Base-by-base conservation (phyloP, 768 basidiomycete species). In the Cystobasidium ongulense region DNA sequence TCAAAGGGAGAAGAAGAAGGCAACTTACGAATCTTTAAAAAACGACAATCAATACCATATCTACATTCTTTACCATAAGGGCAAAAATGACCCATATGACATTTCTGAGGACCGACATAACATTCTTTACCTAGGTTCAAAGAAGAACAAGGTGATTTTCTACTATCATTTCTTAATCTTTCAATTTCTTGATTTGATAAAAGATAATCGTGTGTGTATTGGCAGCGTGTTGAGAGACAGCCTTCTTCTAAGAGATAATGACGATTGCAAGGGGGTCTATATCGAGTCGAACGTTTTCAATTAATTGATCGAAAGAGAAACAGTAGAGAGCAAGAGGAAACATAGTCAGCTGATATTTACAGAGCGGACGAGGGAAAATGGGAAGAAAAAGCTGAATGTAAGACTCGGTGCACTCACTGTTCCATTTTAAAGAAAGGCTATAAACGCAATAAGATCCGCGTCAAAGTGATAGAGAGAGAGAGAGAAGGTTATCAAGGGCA, bases 51-150 rank as follows among this genome's bases (percentile, higher is more conserved):
- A 8, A 4, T 1, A 27, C 68, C 68, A 71, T 71, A 71, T n/a
- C 27, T 71, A 52, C 68, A 71, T 36, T 57, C 31, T 23, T 27
- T 2, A 38, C 68, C 68, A 43, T 71, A 61, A n/a, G 68, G 68
- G 36, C 68, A 71, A 2, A 36, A 2, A 36, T 71, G 68, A 8
- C 68, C 68, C 53, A 59, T 59, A 39, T 57, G 53, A 36, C 68
- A 71, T 27, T 29, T 59, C 18, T 10, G 27, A 21, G 29, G 5
- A 7, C 68, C 68, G 1, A 29, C 27, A 36, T 4, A 21, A 29
- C 68, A 71, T 7, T 7, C 17, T n/a, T 23, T 35, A 27, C 39
- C 35, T 4, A 8, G 25, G 4, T 23, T 71, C 5, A 71, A 18
- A 10, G 52, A 31, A 4, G 27, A 11, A 36, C 68, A 71, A 7